Evolutionary conservation across 1,284 basidiomycete species (phyloP).

Genomic region (Coniferiporia sulphurascens): DNA sequence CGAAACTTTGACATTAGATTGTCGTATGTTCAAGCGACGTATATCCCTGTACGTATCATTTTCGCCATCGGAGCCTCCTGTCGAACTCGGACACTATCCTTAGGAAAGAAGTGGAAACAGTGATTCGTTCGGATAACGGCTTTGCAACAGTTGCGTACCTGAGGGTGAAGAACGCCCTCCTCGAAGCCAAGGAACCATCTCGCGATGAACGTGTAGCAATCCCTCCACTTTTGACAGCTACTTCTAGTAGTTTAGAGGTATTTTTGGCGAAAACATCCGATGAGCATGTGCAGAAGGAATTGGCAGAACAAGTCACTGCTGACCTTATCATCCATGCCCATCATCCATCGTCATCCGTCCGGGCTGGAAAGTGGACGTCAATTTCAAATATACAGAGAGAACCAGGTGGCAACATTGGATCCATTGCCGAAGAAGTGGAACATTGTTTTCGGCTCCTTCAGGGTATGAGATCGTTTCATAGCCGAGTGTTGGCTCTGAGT

Average conservation of each 20-base stretch:
- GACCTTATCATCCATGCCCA: constrained; percentile 12
- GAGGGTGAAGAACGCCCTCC: constrained; percentile 62
- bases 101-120: constrained; percentile 62
- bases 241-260: constrained; percentile 10
- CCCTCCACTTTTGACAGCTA: constrained; percentile 51
- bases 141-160: constrained; percentile 87
- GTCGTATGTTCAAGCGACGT: constrained; percentile 79
- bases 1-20: constrained; percentile 90
- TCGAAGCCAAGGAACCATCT: constrained; percentile 47
- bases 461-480: constrained; percentile 36
- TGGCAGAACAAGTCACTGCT: neutral
- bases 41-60: constrained; percentile 60
- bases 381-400: constrained; percentile 48
- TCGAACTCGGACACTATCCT: constrained; percentile 6
- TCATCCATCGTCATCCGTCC: neutral
- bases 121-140: constrained; percentile 71
- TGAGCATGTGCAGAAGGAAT: neutral
- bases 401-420: constrained; percentile 21
- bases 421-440: constrained; percentile 59
- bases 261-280: neutral
- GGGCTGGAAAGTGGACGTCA: constrained; percentile 43
- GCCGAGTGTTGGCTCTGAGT: constrained; percentile 50
- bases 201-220: constrained; percentile 25
- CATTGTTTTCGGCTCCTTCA: constrained; percentile 54
- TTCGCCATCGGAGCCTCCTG: neutral